These are phyloP conservation scores for Neonectria coccinea DNA, from an alignment of 2,329 filamentous ascomycete genomes.

Conservation along the genomic window DNA sequence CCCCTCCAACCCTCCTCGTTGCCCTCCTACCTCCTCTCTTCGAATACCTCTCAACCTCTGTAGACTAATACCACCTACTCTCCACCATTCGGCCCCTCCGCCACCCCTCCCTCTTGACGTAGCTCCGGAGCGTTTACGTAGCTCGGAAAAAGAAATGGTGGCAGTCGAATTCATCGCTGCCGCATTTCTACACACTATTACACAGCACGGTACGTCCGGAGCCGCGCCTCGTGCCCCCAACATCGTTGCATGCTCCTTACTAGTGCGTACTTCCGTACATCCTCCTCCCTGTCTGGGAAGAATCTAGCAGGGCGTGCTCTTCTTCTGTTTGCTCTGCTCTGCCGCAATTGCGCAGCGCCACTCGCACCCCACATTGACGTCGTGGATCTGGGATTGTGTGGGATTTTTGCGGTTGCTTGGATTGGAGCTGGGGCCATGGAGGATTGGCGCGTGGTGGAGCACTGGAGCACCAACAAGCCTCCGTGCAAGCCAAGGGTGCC, in stretches of 20 bases:
- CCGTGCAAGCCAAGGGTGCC: neutral
- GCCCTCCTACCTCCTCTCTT: neutral
- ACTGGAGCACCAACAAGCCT: neutral
- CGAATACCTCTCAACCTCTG: neutral
- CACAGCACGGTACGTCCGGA: conserved; percentile 19
- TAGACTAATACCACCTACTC: conserved; percentile 15
- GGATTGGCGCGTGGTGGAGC: neutral
- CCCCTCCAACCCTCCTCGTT: neutral
- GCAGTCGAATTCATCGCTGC: conserved; percentile 3
- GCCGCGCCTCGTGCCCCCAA: conserved; percentile 23
- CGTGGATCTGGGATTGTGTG: conserved; percentile 14
- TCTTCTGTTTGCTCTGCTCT: conserved; percentile 8
- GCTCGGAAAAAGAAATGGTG: neutral
- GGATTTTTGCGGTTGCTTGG: conserved; percentile 9
- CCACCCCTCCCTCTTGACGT: conserved; percentile 5
- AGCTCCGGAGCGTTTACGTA: conserved; percentile 2
- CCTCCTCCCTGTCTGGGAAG: conserved; percentile 12
- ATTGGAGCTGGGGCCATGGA: neutral
- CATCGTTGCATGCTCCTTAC: conserved; percentile 13
- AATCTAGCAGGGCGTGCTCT: conserved; percentile 1
- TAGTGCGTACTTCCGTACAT: conserved; percentile 20
- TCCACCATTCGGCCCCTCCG: conserved; percentile 18
- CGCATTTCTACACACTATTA: conserved; percentile 1
- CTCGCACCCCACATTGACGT: conserved; percentile 30
- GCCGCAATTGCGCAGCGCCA: conserved; percentile 21